Evolutionary conservation across 441 rosid genomes (phyloP), one percentile per base, ranked within the genome.

Genomic region (Mallotus repandus): DNA sequence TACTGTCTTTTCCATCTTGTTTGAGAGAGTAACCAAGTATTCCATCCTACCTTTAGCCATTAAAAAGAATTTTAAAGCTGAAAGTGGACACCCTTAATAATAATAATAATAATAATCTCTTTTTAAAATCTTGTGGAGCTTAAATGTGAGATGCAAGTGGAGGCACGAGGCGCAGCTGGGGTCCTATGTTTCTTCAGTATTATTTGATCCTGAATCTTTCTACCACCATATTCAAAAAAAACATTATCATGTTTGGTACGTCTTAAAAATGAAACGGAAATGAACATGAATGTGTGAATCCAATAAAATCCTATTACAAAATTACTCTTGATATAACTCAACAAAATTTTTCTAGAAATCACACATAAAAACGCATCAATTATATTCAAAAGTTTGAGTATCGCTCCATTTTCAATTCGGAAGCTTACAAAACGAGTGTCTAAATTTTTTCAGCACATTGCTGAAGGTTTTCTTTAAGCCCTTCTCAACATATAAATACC

Each of bases 1-100:
- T 62, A 74, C 58, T 59, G 83, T 80, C 83, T 48, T 79, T 77
- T 80, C 81, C 78, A 83, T 81, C 80, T 52, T 61, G 50, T 71
- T 55, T 50, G 70, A 60, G 81, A 78, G 59, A 70, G 81, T 48
- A 25, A 25, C 29, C 29, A 2, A 25, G 80, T 74, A 50, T 60
- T 53, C 71, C 56, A 77, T 25, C 77, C 80, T 82, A 80, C 74
- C 73, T 74, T 63, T 77, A 66, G 66, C 71, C 66, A 57, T 60
- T 45, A 60, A 75, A 76, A 0, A 25, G 29, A 1, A 76, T 66
- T 11, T 25, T 62, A 43, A 62, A 72, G 71, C 72, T 74, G 76
- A 74, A 81, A 81, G 84, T 82, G 81, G 83, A 78, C 70, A 35
- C 69, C 68, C 52, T 74, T 78, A 69, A 69, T 71, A 48, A 77